These are phyloP conservation scores for Candida andamanensis DNA, from an alignment of 805 yeast genomes.

Conservation along the genomic window DNA sequence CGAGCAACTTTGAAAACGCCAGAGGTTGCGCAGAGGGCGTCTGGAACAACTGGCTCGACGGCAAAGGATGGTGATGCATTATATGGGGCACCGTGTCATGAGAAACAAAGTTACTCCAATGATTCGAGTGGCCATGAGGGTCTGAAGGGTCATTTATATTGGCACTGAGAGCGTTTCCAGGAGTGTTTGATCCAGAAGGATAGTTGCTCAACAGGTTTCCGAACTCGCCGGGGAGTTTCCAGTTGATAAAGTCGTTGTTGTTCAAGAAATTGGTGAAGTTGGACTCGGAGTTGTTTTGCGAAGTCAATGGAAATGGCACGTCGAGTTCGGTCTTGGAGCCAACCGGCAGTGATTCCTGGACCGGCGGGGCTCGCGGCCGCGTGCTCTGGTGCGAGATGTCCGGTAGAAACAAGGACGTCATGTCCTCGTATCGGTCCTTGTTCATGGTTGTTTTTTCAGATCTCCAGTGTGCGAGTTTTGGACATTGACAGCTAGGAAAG, in stretches of 20 bases:
- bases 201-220: no score
- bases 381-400: conserved; percentile 27
- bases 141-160: neutral
- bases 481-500: neutral
- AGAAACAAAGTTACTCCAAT: neutral
- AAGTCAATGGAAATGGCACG: neutral
- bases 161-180: neutral
- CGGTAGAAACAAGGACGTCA: conserved; percentile 38
- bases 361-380: neutral
- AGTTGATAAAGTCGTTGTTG: conserved; percentile 15
- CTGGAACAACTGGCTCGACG: neutral
- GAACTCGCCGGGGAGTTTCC: conserved; percentile 8
- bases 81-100: neutral
- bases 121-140: neutral
- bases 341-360: neutral
- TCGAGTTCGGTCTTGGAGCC: neutral
- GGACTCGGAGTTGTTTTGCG: conserved; percentile 6
- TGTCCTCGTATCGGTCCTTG: conserved; percentile 31
- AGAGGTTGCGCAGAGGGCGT: neutral
- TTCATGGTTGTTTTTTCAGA: no score
- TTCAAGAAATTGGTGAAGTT: conserved; percentile 18
- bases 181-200: neutral
- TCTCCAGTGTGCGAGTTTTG: no score
- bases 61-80: neutral
- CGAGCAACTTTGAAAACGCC: neutral